Base-by-base conservation (phyloP, 176 grass and related monocot genomes). In the Phyllostachys edulis region DNA sequence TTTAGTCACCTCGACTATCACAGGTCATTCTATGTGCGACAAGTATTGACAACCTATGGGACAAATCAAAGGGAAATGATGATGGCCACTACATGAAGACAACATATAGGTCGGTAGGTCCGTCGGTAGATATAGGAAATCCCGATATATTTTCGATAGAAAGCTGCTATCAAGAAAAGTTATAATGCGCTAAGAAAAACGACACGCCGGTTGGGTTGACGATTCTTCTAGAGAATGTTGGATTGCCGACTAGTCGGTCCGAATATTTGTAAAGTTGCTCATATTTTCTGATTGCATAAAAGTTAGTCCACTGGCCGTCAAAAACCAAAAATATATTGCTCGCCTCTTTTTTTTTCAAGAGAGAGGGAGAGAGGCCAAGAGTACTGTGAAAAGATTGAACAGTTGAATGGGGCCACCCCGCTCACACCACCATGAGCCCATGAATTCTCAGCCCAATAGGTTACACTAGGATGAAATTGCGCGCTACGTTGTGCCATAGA, bases 151-250 rank as follows among this genome's bases (percentile, higher is more conserved):
- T 61, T 61, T 0, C 10, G 1, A 24, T 61, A 26, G 12, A 26
- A 61, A 11, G 23, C 4, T 1, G 10, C 13, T 54, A 40, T 68
- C 78, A 68, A 3, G 1, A 52, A 11, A 54, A 0, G 4, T 23
- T 10, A 16, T 5, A 4, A 39, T 68, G 5, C 6, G 23, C 39
- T 17, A 45, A 51, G 26, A 67, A 67, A 13, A 39, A 4, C 37
- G 16, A 14, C 10, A 0, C 0, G 6, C 0, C 0, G 0, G 6
- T 23, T 55, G 15, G 32, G n/a, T 68, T 68, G 5, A 1, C 4
- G 6, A 1, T 37, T 27, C 5, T 63, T 63, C 23, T 63, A 14
- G 4, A 63, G 1, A 29, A 63, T 0, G 0, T 13, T 63, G 5
- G 24, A 14, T 63, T 29, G 24, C 5, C 24, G 5, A 27, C 12